These are phyloP conservation scores for Chaetomium cochliodes DNA, from an alignment of 495 filamentous ascomycete genomes.

Conservation along the genomic window DNA sequence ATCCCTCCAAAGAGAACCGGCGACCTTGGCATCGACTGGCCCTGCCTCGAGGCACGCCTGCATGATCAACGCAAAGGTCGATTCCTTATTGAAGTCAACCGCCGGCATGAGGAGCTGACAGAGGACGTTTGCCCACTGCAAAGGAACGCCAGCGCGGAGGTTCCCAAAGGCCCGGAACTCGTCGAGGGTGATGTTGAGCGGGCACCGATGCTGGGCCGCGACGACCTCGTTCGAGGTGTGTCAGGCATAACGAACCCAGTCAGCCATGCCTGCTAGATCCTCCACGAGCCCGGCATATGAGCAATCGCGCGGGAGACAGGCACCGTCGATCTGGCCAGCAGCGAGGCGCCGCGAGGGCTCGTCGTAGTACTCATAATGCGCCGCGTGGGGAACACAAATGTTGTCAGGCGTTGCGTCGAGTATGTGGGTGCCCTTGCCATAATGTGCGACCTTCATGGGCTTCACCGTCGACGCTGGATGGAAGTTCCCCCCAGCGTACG, in stretches of 20 bases:
- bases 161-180: slow-evolving; percentile 53
- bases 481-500: background rate
- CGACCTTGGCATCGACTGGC: slow-evolving; percentile 19
- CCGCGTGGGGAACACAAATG: slow-evolving; percentile 2
- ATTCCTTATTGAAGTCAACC: slow-evolving; percentile 48
- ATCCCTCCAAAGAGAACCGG: background rate
- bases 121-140: slow-evolving; percentile 58
- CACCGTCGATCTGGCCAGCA: background rate
- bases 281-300: slow-evolving; percentile 11
- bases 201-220: slow-evolving; percentile 44
- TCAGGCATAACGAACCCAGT: slow-evolving; percentile 16
- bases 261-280: background rate
- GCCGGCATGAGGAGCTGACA: slow-evolving; percentile 47
- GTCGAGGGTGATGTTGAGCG: slow-evolving; percentile 44
- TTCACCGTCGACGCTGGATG: slow-evolving; percentile 3
- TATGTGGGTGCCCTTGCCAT: slow-evolving; percentile 14
- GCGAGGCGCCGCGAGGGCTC: background rate
- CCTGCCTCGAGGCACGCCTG: slow-evolving; percentile 55
- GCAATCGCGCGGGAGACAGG: slow-evolving; percentile 10
- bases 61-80: slow-evolving; percentile 46
- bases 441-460: slow-evolving; percentile 3
- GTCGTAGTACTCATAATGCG: slow-evolving; percentile 38
- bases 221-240: slow-evolving; percentile 49
- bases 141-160: slow-evolving; percentile 46
- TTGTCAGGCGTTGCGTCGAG: background rate